Evolutionary conservation across 2,329 filamentous ascomycete genomes (phyloP).

Genomic region (Claviceps arundinis): DNA sequence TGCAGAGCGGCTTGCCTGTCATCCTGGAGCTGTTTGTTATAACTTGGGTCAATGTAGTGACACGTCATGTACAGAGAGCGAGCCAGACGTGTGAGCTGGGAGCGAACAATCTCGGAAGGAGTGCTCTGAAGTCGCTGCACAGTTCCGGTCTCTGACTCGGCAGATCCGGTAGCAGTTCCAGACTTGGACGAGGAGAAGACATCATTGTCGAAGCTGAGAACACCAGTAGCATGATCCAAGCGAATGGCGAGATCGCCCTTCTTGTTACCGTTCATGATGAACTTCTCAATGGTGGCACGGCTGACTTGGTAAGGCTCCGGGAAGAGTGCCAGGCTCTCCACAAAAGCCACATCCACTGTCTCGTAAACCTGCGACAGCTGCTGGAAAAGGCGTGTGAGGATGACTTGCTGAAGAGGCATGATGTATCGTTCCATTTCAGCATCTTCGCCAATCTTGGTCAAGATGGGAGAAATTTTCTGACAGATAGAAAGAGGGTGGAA

Average conservation of each 20-base stretch:
- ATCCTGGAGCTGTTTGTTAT: conserved; percentile 68
- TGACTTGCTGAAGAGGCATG: conserved; percentile 90
- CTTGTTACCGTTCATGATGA: conserved; percentile 99
- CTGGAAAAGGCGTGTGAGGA: conserved; percentile 95
- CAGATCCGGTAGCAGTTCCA: conserved; percentile 69
- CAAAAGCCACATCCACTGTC: conserved; percentile 87
- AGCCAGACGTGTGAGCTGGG: conserved; percentile 81
- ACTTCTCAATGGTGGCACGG: conserved; percentile 89
- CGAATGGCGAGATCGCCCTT: conserved; percentile 96
- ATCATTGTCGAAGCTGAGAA: conserved; percentile 94
- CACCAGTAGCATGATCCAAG: conserved; percentile 87
- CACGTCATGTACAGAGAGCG: conserved; percentile 87
- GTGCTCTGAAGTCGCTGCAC: conserved; percentile 96
- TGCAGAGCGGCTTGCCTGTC: conserved; percentile 69
- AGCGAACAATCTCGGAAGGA: conserved; percentile 91
- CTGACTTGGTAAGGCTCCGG: conserved; percentile 92
- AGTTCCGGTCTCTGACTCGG: conserved; percentile 69
- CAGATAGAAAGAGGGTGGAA: conserved; percentile 98
- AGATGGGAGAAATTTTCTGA: conserved; percentile 95
- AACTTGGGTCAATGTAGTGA: conserved; percentile 86
- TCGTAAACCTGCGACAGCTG: conserved; percentile 98
- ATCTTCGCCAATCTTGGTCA: conserved; percentile 84
- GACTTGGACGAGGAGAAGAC: conserved; percentile 97
- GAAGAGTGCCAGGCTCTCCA: conserved; percentile 87
- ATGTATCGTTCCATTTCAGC: conserved; percentile 97